Conservation (phyloP, 768 basidiomycete species). For the Tylopilus intermedius region DNA sequence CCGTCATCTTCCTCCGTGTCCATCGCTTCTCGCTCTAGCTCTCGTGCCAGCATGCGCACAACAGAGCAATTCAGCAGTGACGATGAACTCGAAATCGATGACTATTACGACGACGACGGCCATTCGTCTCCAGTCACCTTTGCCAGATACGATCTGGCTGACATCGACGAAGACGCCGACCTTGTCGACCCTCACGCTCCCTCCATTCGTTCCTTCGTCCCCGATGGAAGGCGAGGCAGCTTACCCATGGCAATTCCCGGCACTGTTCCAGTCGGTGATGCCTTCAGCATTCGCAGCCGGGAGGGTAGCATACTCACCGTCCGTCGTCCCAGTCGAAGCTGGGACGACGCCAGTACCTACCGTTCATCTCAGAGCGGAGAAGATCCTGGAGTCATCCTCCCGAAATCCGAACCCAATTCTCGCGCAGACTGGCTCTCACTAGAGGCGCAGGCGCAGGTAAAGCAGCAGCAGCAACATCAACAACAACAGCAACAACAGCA, state of each 20-base stretch:
- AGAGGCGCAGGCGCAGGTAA: constrained; percentile 37
- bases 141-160: constrained; percentile 38
- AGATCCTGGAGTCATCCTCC: constrained; percentile 30
- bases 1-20: constrained; percentile 44
- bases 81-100: constrained; percentile 43
- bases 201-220: constrained; percentile 16
- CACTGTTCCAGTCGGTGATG: constrained; percentile 15
- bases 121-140: constrained; percentile 35
- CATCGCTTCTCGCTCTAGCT: constrained; percentile 34
- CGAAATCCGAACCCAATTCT: constrained; percentile 42
- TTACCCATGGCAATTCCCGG: constrained; percentile 59
- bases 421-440: constrained; percentile 51
- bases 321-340: constrained; percentile 57
- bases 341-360: constrained; percentile 41
- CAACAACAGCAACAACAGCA: background rate
- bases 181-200: constrained; percentile 25
- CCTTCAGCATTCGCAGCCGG: constrained; percentile 38
- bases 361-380: constrained; percentile 18
- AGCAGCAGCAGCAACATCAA: constrained; percentile 9
- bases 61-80: constrained; percentile 43
- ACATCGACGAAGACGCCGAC: constrained; percentile 31
- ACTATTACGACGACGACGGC: constrained; percentile 30
- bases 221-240: constrained; percentile 45
- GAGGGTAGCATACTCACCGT: constrained; percentile 56
- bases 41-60: constrained; percentile 30